Conservation (phyloP, 2,329 filamentous ascomycete species). For the Coccinonectria pachysandricola region DNA sequence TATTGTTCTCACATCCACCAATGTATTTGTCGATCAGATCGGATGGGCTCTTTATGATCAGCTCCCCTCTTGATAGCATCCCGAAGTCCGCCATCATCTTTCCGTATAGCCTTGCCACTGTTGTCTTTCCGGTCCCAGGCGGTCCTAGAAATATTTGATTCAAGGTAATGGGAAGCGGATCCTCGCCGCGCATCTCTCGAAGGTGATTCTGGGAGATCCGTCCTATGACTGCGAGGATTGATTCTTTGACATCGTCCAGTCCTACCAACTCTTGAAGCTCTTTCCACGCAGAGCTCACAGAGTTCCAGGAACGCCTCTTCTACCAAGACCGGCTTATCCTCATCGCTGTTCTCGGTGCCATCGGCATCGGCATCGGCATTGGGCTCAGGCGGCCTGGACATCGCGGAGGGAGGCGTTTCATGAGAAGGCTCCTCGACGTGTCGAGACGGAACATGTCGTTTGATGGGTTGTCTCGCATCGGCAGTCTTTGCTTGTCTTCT, state of each 20-base stretch:
- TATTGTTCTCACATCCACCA: constrained; percentile 58
- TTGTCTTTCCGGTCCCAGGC: constrained; percentile 66
- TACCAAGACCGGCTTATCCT: too few relatives aligned
- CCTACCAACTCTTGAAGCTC: constrained; percentile 50
- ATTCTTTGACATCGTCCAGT: constrained; percentile 48
- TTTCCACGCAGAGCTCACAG: constrained; percentile 47
- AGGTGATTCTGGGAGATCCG: constrained; percentile 52
- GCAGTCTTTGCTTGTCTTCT: too few relatives aligned
- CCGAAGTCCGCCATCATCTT: constrained; percentile 57
- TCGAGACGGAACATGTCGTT: too few relatives aligned
- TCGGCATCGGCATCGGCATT: too few relatives aligned
- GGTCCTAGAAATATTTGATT: constrained; percentile 62
- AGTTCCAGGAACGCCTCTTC: too few relatives aligned
- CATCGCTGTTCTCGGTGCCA: too few relatives aligned
- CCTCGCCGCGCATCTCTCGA: constrained; percentile 51
- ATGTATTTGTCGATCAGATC: constrained; percentile 58
- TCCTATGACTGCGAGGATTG: constrained; percentile 31
- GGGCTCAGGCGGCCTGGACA: too few relatives aligned
- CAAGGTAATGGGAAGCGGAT: constrained; percentile 45
- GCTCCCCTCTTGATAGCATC: constrained; percentile 37
- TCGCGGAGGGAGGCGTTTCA: too few relatives aligned
- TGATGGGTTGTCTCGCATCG: too few relatives aligned
- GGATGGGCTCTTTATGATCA: constrained; percentile 59
- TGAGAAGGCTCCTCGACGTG: too few relatives aligned
- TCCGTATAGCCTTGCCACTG: constrained; percentile 62